Percentiles rank a stretch among this genome's conserved stretches.
These are phyloP conservation scores for Pseudogymnoascus pannorum DNA, from an alignment of 2,329 filamentous ascomycete genomes.

Conservation along the genomic window DNA sequence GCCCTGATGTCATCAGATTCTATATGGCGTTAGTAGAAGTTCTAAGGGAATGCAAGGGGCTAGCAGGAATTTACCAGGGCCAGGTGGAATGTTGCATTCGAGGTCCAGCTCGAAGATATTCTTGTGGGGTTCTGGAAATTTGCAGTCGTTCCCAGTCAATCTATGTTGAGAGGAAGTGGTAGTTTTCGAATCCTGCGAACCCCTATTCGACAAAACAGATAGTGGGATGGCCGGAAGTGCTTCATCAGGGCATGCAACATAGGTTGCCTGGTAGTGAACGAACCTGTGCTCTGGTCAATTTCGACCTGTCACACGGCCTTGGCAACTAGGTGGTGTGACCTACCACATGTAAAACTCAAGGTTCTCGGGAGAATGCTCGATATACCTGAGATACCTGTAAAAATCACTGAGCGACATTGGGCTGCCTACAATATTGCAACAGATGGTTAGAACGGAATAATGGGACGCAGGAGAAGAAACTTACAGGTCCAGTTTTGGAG, in stretches of 20 bases:
- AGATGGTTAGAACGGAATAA: background rate
- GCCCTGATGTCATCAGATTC: background rate
- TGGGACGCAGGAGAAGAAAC: slow-evolving; percentile 9
- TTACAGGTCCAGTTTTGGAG: slow-evolving; percentile 41
- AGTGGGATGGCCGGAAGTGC: background rate
- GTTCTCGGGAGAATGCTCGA: slow-evolving; percentile 42
- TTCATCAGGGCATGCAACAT: slow-evolving; percentile 19
- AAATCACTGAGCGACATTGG: slow-evolving; percentile 45
- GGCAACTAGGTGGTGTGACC: slow-evolving; percentile 11
- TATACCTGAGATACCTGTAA: slow-evolving; percentile 44
- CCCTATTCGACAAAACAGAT: background rate
- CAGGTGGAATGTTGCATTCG: background rate
- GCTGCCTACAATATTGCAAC: slow-evolving; percentile 29
- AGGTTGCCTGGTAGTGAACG: slow-evolving; percentile 35
- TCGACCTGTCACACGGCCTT: background rate
- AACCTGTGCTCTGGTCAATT: slow-evolving; percentile 29
- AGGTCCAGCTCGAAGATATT: background rate
- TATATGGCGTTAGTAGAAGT: background rate
- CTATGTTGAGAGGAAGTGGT: background rate
- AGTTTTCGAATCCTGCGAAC: background rate
- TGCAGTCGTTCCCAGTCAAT: background rate
- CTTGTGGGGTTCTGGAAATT: background rate
- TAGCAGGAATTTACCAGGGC: background rate
- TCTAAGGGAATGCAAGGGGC: background rate
- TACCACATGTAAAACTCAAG: slow-evolving; percentile 45